Conservation (phyloP, 345 rosid species). For the Eucalyptus pauciflora region DNA sequence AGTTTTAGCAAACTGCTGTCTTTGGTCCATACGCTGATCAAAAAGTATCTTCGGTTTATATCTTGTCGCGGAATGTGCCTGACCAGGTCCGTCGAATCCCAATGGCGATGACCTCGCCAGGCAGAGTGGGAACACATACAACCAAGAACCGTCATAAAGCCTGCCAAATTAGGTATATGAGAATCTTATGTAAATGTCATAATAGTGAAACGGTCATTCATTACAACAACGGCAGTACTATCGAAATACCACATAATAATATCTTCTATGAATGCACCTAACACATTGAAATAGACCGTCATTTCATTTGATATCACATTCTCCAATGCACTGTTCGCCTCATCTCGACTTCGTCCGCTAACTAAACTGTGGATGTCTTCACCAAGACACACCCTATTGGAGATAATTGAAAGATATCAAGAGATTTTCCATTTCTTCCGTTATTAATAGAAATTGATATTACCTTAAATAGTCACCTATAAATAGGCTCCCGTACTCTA, state of each 20-base stretch:
- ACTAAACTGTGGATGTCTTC: not conserved
- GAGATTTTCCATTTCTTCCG: not conserved
- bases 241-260: too few relatives aligned
- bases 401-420: too few relatives aligned
- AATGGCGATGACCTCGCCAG: accelerated
- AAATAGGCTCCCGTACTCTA: not conserved
- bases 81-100: not conserved
- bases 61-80: not conserved
- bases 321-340: accelerated
- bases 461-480: not conserved
- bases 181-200: not conserved
- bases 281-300: accelerated
- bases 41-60: not conserved
- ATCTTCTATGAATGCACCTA: accelerated
- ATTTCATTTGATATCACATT: too few relatives aligned
- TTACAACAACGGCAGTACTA: accelerated
- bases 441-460: not conserved
- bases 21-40: not conserved
- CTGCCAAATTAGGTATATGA: not conserved
- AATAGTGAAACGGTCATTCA: accelerated
- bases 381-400: not conserved
- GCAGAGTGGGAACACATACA: not conserved
- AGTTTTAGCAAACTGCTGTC: not conserved
- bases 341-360: accelerated
- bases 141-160: not conserved